Conservation (phyloP, 441 rosid genomes). For the Euphorbia schlechtendalii region DNA sequence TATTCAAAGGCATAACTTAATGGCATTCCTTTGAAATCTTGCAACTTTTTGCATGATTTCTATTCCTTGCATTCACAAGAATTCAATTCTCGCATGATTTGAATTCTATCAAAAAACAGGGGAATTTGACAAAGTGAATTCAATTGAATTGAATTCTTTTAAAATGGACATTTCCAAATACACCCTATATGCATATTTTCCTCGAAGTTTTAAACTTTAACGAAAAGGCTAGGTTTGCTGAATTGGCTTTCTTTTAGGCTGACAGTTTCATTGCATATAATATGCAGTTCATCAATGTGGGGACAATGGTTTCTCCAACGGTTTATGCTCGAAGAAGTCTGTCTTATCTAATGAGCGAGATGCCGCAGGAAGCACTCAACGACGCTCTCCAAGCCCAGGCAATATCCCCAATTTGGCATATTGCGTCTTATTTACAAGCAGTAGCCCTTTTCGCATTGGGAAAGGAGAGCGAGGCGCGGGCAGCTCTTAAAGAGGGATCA, state of each 20-base stretch:
- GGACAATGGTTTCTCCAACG: slow-evolving; percentile 78
- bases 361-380: slow-evolving; percentile 57
- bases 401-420: slow-evolving; percentile 71
- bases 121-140: too few species aligned
- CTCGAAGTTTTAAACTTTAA: too few species aligned
- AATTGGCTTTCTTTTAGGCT: slow-evolving; percentile 6
- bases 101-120: too few species aligned
- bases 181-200: too few species aligned
- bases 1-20: too few species aligned
- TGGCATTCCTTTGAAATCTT: too few species aligned
- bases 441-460: slow-evolving; percentile 55
- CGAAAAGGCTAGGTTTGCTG: neutral
- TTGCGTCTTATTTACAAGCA: slow-evolving; percentile 71
- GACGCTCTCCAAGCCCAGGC: slow-evolving; percentile 78
- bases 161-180: too few species aligned
- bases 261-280: slow-evolving; percentile 14
- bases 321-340: slow-evolving; percentile 69
- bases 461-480: slow-evolving; percentile 67
- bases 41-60: too few species aligned
- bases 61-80: too few species aligned
- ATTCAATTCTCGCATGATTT: too few species aligned
- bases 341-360: slow-evolving; percentile 57
- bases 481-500: slow-evolving; percentile 64
- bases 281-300: slow-evolving; percentile 66
- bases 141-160: too few species aligned